Evolutionary conservation across 1,139 yeast species (phyloP).

Genomic region (Kazachstania sp.): DNA sequence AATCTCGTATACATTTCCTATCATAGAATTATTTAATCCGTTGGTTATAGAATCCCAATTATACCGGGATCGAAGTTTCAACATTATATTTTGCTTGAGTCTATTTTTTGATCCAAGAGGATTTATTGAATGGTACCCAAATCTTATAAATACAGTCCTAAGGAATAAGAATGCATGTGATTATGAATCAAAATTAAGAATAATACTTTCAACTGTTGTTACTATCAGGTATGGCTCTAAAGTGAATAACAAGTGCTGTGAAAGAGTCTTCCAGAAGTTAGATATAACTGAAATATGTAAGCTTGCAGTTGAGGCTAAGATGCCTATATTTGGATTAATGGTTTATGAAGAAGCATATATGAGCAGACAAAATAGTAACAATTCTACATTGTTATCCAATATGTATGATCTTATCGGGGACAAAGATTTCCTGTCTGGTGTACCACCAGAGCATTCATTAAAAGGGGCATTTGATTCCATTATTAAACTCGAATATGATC

Average conservation of each 20-base stretch:
- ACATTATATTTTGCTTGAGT: conserved; percentile 9
- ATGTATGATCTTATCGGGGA: conserved; percentile 47
- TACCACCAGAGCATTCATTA: conserved; percentile 50
- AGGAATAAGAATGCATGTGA: conserved; percentile 11
- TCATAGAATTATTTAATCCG: conserved; percentile 8
- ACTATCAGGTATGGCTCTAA: conserved; percentile 41
- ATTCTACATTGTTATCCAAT: conserved; percentile 25
- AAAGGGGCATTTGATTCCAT: conserved; percentile 42
- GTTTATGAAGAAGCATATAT: conserved; percentile 45
- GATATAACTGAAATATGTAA: conserved; percentile 32
- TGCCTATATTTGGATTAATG: conserved; percentile 43
- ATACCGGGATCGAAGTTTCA: conserved; percentile 8
- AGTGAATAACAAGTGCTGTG: conserved; percentile 31
- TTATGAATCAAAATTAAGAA: conserved; percentile 23
- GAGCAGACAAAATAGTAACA: conserved; percentile 5
- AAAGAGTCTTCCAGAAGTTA: conserved; percentile 33
- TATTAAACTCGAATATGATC: conserved; percentile 32
- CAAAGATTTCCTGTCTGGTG: conserved; percentile 52
- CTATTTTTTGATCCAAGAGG: conserved; percentile 12
- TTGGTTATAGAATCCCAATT: conserved; percentile 7
- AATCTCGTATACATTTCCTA: conserved; percentile 7
- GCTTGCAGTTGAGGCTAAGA: conserved; percentile 34
- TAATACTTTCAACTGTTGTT: conserved; percentile 37
- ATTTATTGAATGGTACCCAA: conserved; percentile 8
- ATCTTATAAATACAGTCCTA: conserved; percentile 5